These are phyloP conservation scores for Pseudocercospora cruenta DNA, from an alignment of 2,329 filamentous ascomycete species.

Conservation along the genomic window DNA sequence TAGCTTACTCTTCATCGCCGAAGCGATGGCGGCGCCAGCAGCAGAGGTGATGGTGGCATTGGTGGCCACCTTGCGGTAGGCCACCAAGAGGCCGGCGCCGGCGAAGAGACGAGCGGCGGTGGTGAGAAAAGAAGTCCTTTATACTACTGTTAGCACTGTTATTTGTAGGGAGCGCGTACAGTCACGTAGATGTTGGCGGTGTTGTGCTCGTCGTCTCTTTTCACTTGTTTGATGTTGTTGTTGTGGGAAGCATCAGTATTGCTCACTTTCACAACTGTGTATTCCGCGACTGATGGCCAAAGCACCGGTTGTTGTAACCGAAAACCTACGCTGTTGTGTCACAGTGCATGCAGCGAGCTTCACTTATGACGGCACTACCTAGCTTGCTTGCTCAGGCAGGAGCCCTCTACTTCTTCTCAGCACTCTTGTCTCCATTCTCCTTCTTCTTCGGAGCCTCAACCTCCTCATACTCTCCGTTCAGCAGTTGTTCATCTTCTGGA, in stretches of 20 bases:
- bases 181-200: neutral
- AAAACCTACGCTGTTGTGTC: neutral
- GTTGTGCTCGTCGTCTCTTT: neutral
- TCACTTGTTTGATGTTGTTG: neutral
- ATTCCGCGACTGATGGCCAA: neutral
- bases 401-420: neutral
- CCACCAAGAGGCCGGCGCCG: neutral
- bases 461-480: neutral
- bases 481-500: neutral
- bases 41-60: neutral
- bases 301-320: neutral
- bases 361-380: neutral
- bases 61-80: neutral
- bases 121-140: neutral
- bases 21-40: neutral
- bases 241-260: neutral
- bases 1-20: neutral
- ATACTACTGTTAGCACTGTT: neutral
- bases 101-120: neutral
- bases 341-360: neutral
- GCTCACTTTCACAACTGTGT: neutral
- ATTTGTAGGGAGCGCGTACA: neutral
- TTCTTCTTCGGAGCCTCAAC: neutral
- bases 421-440: neutral
- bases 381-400: neutral